These are phyloP conservation scores for Pythium dissimile DNA, from an alignment of 352 stramenopile species.

Conservation along the genomic window DNA sequence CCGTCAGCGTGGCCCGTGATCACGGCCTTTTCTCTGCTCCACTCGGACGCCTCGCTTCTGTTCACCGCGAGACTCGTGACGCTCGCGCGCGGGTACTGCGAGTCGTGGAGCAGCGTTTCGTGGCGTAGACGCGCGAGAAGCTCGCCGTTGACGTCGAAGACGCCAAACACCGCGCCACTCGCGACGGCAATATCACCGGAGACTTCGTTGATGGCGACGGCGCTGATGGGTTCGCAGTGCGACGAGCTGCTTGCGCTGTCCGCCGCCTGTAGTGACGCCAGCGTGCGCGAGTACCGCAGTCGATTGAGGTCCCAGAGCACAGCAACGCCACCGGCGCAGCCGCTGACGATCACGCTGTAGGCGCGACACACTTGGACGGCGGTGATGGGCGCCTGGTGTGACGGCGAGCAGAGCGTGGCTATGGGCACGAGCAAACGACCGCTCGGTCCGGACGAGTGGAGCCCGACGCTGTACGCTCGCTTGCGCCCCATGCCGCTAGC, in stretches of 20 bases:
- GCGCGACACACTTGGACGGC: conserved; percentile 51
- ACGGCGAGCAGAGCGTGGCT: conserved; percentile 39
- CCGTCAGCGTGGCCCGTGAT: conserved; percentile 65
- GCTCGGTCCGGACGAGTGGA: conserved; percentile 24
- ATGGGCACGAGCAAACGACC: conserved; percentile 40
- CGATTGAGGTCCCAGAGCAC: conserved; percentile 77
- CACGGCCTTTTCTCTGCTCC: conserved; percentile 55
- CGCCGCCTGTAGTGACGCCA: conserved; percentile 17
- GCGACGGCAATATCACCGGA: conserved; percentile 60
- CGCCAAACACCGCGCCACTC: conserved; percentile 40
- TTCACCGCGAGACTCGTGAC: conserved; percentile 54
- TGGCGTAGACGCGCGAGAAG: conserved; percentile 46
- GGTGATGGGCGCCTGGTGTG: conserved; percentile 39
- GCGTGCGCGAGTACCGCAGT: conserved; percentile 43
- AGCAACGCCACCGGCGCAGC: conserved; percentile 44
- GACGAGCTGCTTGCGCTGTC: conserved; percentile 2
- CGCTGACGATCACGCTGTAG: conserved; percentile 65
- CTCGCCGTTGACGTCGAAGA: conserved; percentile 67
- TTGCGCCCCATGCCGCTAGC: conserved; percentile 4
- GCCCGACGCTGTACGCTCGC: conserved; percentile 29
- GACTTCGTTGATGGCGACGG: conserved; percentile 63
- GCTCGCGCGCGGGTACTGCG: conserved; percentile 25
- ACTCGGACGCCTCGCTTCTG: conserved; percentile 47
- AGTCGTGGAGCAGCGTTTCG: conserved; percentile 43
- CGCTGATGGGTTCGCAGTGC: conserved; percentile 26